A percentile compares a stretch with the other conserved stretches of the same genome.
Conservation (phyloP, 306 rosid genomes). For the Rosa multiflora region DNA sequence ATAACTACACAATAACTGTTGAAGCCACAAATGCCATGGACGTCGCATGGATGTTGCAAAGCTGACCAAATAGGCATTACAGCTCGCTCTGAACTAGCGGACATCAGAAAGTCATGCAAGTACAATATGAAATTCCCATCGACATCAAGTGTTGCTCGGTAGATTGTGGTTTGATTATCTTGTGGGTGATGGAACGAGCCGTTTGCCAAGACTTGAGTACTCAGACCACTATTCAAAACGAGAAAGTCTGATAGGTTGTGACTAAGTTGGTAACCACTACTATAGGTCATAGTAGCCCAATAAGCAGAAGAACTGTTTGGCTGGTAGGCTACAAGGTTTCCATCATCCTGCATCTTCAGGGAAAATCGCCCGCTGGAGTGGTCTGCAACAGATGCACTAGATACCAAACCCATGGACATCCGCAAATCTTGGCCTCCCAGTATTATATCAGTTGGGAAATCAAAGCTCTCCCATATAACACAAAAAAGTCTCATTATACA, state of each 20-base stretch:
- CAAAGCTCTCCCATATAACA: constrained; percentile 10
- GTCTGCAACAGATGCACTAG: neutral
- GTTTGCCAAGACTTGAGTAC: neutral
- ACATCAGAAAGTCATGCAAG: neutral
- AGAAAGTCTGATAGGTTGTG: neutral
- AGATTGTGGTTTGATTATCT: neutral
- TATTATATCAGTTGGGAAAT: constrained; percentile 19
- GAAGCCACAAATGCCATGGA: constrained; percentile 20
- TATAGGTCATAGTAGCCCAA: neutral
- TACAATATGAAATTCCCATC: constrained; percentile 22
- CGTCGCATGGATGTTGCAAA: neutral
- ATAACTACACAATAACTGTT: constrained; percentile 13
- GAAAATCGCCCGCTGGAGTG: constrained; percentile 15
- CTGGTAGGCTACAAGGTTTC: constrained; percentile 23
- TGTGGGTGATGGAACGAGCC: neutral
- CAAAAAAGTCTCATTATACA: neutral
- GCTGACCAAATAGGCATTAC: neutral
- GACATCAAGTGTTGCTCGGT: constrained; percentile 19
- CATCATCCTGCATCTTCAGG: constrained; percentile 17
- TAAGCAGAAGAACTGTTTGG: neutral
- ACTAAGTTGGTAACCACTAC: neutral
- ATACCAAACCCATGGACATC: neutral
- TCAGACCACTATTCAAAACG: neutral
- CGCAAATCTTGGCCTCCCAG: constrained; percentile 20
- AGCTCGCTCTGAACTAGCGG: too few species aligned